phyloP scores from a whole-genome alignment of 1,284 basidiomycete species.

The Apiotrichum sp. region DNA sequence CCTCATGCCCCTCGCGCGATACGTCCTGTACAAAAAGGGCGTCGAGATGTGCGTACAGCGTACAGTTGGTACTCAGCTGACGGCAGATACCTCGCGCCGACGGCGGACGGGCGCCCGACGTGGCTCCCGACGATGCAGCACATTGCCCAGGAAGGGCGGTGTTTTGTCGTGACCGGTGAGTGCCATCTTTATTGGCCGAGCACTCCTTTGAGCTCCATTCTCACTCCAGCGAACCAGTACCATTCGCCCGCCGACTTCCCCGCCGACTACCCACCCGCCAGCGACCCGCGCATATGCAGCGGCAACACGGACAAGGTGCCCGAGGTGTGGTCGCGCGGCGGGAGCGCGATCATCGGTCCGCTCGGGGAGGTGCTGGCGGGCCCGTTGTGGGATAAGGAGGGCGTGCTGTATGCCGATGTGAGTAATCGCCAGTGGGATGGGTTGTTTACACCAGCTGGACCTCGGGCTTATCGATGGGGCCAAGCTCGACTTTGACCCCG shows the following conservation, averaged over 20 bases:
- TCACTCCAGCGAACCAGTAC: constrained; percentile 25
- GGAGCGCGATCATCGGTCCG: constrained; percentile 63
- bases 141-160: constrained; percentile 68
- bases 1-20: constrained; percentile 60
- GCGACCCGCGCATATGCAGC: neutral
- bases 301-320: constrained; percentile 5
- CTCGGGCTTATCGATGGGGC: constrained; percentile 58
- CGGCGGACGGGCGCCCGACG: constrained; percentile 58
- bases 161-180: constrained; percentile 60
- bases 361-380: constrained; percentile 63
- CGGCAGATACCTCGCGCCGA: constrained; percentile 44
- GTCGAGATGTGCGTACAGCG: constrained; percentile 27
- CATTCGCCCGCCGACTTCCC: constrained; percentile 29
- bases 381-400: constrained; percentile 58
- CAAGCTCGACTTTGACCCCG: constrained; percentile 65
- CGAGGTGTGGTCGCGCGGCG: constrained; percentile 49
- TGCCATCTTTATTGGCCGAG: constrained; percentile 53
- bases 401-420: constrained; percentile 56
- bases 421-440: constrained; percentile 7
- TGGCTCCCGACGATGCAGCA: constrained; percentile 66
- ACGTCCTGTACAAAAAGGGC: constrained; percentile 37
- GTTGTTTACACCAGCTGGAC: constrained; percentile 50
- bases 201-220: constrained; percentile 27
- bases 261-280: constrained; percentile 22
- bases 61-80: neutral